Evolutionary conservation across 148 eudicot species (phyloP).

Genomic region (Dysphania ambrosioides): DNA sequence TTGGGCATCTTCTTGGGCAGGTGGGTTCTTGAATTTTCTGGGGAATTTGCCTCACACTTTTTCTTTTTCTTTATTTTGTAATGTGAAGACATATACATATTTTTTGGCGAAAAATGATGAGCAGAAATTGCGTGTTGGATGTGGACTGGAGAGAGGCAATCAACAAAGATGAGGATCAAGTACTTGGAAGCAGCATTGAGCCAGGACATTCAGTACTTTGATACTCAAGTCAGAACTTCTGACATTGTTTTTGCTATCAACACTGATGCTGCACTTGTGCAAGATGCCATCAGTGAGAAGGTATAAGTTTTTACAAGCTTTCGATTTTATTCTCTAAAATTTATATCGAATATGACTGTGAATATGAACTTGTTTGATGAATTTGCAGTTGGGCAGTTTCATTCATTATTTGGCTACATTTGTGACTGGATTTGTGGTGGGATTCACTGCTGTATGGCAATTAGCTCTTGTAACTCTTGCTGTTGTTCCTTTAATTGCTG

Average conservation of each 20-base stretch:
- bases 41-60: too few relatives aligned
- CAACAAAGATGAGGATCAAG: slow-evolving; percentile 95
- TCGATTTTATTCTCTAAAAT: not conserved
- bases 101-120: too few relatives aligned
- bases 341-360: too few relatives aligned
- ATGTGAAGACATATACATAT: too few relatives aligned
- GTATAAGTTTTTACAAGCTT: slow-evolving; percentile 26
- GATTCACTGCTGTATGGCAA: slow-evolving; percentile 99
- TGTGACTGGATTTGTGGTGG: slow-evolving; percentile 93
- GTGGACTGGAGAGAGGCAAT: slow-evolving; percentile 99
- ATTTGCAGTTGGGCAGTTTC: slow-evolving; percentile 86
- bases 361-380: not conserved
- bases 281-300: slow-evolving; percentile 99
- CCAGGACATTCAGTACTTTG: slow-evolving; percentile 92
- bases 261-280: slow-evolving; percentile 95
- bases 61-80: too few relatives aligned
- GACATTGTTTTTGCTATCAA: slow-evolving; percentile 94
- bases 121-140: slow-evolving; percentile 99
- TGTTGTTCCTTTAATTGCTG: slow-evolving; percentile 88
- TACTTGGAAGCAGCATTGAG: slow-evolving; percentile 90
- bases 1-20: slow-evolving; percentile 99
- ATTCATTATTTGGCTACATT: slow-evolving; percentile 96
- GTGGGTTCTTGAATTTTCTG: too few relatives aligned
- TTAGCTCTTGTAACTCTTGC: slow-evolving; percentile 87
- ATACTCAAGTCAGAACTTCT: slow-evolving; percentile 88